Conservation (phyloP, 768 basidiomycete species). For the Guyanaporus albipodus region DNA sequence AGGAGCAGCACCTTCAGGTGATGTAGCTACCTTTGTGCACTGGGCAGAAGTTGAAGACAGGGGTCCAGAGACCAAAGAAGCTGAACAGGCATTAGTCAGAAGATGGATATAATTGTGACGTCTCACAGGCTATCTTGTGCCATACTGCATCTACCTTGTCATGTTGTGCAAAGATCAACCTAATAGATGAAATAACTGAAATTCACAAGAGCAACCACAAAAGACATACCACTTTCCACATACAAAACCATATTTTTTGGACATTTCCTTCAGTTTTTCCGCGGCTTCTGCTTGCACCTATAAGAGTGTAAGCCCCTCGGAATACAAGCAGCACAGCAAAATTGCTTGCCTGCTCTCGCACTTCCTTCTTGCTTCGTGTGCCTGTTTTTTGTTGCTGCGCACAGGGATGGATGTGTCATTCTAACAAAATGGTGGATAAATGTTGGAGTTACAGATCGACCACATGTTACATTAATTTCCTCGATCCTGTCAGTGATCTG, state of each 20-base stretch:
- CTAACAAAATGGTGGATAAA: conserved; percentile 32
- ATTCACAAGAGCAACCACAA: neutral
- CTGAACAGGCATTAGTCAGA: conserved; percentile 30
- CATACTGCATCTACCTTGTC: conserved; percentile 65
- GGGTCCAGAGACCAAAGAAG: conserved; percentile 62
- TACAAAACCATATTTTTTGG: conserved; percentile 50
- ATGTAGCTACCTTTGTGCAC: conserved; percentile 64
- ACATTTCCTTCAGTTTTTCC: conserved; percentile 55
- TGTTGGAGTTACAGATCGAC: neutral
- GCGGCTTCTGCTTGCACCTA: conserved; percentile 60
- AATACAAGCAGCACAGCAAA: neutral
- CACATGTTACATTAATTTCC: conserved; percentile 51
- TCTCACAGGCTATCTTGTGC: conserved; percentile 57
- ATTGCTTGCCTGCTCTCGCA: conserved; percentile 57
- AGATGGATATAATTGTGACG: neutral
- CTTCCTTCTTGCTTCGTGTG: conserved; percentile 69
- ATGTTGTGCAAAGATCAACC: conserved; percentile 62
- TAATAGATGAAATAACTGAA: conserved; percentile 23
- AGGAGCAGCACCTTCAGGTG: conserved; percentile 42
- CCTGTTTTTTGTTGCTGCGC: conserved; percentile 71
- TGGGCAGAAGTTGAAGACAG: conserved; percentile 54
- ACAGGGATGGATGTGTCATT: conserved; percentile 62
- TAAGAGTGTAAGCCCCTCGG: neutral
- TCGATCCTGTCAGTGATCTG: conserved; percentile 55
- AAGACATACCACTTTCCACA: conserved; percentile 62